Evolutionary conservation across 108 stramenopile genomes (phyloP).

Genomic region (Aurantiochytrium sp.): DNA sequence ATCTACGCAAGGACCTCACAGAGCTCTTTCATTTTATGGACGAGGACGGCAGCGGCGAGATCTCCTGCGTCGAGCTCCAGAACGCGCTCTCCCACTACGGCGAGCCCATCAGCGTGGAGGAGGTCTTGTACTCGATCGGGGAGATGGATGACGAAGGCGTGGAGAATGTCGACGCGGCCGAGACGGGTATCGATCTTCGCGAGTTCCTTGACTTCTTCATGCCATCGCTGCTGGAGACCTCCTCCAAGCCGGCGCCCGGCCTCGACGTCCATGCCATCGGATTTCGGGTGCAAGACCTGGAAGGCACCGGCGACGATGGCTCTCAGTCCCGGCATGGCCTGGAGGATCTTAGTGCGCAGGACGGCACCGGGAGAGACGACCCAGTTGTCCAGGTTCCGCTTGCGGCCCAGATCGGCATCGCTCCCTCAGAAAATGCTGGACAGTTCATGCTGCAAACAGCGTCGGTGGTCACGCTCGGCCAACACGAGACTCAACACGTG

Average conservation of each 20-base stretch:
- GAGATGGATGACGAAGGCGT: slow-evolving; percentile 28
- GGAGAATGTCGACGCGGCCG: not conserved
- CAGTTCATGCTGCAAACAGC: not conserved
- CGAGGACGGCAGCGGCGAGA: slow-evolving; percentile 23
- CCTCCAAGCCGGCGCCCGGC: not conserved
- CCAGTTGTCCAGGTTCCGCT: not conserved
- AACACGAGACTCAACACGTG: not conserved
- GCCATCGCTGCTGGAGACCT: not conserved
- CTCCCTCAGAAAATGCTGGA: not conserved
- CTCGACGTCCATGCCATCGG: not conserved
- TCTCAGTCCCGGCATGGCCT: no score
- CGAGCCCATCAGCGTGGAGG: slow-evolving; percentile 9
- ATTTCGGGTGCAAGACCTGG: not conserved
- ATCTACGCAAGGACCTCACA: not conserved
- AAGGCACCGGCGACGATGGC: not conserved
- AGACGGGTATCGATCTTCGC: not conserved
- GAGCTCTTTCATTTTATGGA: slow-evolving; percentile 15
- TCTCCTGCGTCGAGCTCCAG: slow-evolving; percentile 3
- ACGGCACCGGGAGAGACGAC: no score
- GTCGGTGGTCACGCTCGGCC: not conserved
- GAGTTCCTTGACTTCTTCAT: slow-evolving; percentile 17
- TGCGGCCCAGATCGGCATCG: not conserved
- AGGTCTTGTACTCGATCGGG: slow-evolving; percentile 2
- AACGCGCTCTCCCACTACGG: not conserved
- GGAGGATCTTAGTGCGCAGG: no score